phyloP scores from a whole-genome alignment of 441 rosid species.

The Jatropha podagrica region DNA sequence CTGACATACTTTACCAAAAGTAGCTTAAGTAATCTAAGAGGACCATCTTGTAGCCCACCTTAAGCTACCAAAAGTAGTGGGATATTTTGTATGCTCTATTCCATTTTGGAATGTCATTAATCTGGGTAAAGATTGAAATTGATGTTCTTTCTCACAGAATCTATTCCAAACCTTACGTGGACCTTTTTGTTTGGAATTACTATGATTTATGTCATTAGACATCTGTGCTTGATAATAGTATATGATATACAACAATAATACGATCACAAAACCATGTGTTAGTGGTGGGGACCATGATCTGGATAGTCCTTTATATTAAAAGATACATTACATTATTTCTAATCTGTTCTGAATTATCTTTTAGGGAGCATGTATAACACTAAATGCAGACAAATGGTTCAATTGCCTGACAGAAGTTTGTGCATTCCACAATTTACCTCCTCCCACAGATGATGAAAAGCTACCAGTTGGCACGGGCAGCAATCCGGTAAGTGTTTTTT shows the following conservation, averaged over 20 bases:
- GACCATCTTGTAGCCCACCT: not conserved
- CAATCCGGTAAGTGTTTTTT: constrained; percentile 73
- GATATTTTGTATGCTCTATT: not conserved
- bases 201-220: too few species aligned
- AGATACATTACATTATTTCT: not conserved
- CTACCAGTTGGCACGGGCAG: constrained; percentile 96
- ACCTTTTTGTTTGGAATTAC: too few species aligned
- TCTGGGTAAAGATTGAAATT: not conserved
- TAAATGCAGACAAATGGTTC: constrained; percentile 90
- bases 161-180: not conserved
- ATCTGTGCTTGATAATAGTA: too few species aligned
- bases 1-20: not conserved
- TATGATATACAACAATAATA: not conserved
- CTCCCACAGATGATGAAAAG: constrained; percentile 67
- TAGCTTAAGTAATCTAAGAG: not conserved
- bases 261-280: not conserved
- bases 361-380: constrained; percentile 91
- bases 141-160: not conserved
- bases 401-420: constrained; percentile 68
- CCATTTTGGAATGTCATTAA: not conserved
- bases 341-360: constrained; percentile 19
- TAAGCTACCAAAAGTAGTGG: not conserved
- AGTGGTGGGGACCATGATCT: not conserved
- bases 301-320: not conserved
- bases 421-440: constrained; percentile 65